A percentile compares a stretch with the other conserved stretches of the same genome.
phyloP scores from a whole-genome alignment of 805 yeast species.

The Candida maltosa region DNA sequence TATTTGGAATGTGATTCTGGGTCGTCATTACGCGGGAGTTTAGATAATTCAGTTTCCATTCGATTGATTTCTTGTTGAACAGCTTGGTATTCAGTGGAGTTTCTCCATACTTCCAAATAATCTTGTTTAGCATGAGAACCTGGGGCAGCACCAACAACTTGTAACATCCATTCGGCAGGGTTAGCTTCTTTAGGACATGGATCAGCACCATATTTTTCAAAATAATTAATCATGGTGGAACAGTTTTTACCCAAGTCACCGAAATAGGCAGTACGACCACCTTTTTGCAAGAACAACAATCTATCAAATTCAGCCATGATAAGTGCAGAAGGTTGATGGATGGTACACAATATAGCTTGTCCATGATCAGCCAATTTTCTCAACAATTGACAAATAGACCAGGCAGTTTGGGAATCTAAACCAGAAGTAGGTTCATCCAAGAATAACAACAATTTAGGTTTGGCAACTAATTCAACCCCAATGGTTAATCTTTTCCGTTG shows the following conservation, averaged over 20 bases:
- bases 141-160: slow-evolving; percentile 80
- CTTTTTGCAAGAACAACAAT: slow-evolving; percentile 62
- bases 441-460: slow-evolving; percentile 8
- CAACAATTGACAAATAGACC: slow-evolving; percentile 39
- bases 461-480: slow-evolving; percentile 17
- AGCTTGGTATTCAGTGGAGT: slow-evolving; percentile 58
- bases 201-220: slow-evolving; percentile 67
- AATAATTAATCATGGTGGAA: slow-evolving; percentile 54
- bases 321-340: slow-evolving; percentile 84
- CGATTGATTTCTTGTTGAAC: slow-evolving; percentile 56
- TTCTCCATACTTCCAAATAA: slow-evolving; percentile 74
- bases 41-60: slow-evolving; percentile 57
- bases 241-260: slow-evolving; percentile 76
- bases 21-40: slow-evolving; percentile 21
- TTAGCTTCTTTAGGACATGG: slow-evolving; percentile 36
- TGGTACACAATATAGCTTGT: slow-evolving; percentile 50
- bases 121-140: slow-evolving; percentile 73
- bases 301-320: slow-evolving; percentile 77
- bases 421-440: slow-evolving; percentile 44
- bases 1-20: slow-evolving; percentile 25
- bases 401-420: slow-evolving; percentile 42
- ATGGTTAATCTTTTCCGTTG: slow-evolving; percentile 40
- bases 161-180: slow-evolving; percentile 81
- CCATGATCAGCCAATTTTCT: slow-evolving; percentile 40
- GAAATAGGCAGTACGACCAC: slow-evolving; percentile 79